phyloP scores from a whole-genome alignment of 2,329 filamentous ascomycete species.

The Fusarium succisae region DNA sequence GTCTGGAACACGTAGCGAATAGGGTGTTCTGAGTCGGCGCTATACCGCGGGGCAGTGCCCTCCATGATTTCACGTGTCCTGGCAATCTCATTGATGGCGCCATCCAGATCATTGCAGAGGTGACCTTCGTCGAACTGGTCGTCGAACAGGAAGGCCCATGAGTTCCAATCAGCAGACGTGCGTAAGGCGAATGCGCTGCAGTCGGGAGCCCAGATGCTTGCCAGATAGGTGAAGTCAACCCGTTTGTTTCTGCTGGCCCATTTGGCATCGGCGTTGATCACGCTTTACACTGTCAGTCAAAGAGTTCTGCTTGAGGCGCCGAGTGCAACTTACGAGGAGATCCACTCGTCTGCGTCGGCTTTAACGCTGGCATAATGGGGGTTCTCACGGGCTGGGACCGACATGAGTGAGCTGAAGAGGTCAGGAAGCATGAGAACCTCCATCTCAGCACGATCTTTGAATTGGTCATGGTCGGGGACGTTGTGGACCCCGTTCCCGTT shows the following conservation, averaged over 20 bases:
- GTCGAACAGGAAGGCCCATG: not conserved
- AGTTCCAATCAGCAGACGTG: not conserved
- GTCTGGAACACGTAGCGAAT: not conserved
- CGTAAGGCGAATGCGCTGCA: not conserved
- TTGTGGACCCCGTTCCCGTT: not conserved
- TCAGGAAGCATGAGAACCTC: not conserved
- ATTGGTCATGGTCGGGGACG: not conserved
- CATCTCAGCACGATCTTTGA: not conserved
- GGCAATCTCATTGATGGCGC: not conserved
- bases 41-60: not conserved
- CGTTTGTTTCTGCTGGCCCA: not conserved
- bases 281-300: not conserved
- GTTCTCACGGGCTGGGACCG: not conserved
- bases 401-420: not conserved
- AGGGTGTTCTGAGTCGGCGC: not conserved
- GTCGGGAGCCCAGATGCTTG: not conserved
- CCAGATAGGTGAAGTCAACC: not conserved
- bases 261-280: not conserved
- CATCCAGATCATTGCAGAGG: not conserved
- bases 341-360: not conserved
- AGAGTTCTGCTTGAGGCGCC: not conserved
- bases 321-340: not conserved
- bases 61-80: not conserved
- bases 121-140: not conserved
- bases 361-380: not conserved